phyloP scores from a whole-genome alignment of 176 grass and related monocot genomes.

The Triticum timopheevii region DNA sequence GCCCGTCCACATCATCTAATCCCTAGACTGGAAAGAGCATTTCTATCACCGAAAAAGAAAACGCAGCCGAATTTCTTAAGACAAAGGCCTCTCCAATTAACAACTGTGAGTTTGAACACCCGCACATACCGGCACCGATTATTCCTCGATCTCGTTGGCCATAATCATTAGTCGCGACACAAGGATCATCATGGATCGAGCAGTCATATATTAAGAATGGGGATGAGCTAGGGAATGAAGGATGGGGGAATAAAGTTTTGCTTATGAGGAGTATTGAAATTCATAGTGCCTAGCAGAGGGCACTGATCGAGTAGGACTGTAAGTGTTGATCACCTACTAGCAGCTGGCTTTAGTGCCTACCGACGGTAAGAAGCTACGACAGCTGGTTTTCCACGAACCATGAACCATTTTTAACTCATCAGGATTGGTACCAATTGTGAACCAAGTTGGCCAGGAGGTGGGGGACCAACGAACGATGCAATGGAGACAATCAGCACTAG shows the following conservation, averaged over 20 bases:
- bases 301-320: slow-evolving; percentile 6
- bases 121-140: neutral
- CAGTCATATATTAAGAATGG: neutral
- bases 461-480: slow-evolving; percentile 7
- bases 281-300: slow-evolving; percentile 5
- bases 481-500: neutral
- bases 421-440: neutral
- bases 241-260: slow-evolving; percentile 28
- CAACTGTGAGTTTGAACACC: neutral
- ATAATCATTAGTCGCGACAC: slow-evolving; percentile 20
- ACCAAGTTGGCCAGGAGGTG: neutral
- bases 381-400: slow-evolving; percentile 20
- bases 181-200: slow-evolving; percentile 14
- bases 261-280: slow-evolving; percentile 29
- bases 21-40: slow-evolving; percentile 14
- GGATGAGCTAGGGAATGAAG: neutral
- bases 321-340: slow-evolving; percentile 23
- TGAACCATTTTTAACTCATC: slow-evolving; percentile 11
- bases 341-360: slow-evolving; percentile 20
- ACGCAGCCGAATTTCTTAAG: slow-evolving; percentile 19
- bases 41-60: slow-evolving; percentile 11
- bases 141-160: neutral
- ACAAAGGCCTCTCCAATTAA: slow-evolving; percentile 1
- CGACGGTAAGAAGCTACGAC: slow-evolving; percentile 25
- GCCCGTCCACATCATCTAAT: slow-evolving; percentile 10